Conservation (phyloP, 345 rosid genomes). For the Populus ilicifolia region DNA sequence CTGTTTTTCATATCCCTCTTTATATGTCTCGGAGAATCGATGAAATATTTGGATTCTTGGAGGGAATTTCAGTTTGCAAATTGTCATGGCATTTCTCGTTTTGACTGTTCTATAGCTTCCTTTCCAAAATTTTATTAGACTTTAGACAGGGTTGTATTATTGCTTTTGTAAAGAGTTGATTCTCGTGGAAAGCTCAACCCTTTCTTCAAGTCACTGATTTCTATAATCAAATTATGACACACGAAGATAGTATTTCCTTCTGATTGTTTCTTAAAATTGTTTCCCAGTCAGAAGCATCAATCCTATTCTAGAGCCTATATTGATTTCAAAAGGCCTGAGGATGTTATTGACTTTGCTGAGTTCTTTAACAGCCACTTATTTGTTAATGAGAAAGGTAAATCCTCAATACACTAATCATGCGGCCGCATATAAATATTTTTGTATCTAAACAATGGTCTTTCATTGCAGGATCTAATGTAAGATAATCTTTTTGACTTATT, state of each 20-base stretch:
- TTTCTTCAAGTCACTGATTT: background rate
- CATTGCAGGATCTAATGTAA: background rate
- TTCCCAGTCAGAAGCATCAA: conserved; percentile 63
- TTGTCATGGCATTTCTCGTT: background rate
- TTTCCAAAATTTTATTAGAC: background rate
- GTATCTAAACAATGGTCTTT: conserved; percentile 4
- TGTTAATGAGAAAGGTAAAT: conserved; percentile 75
- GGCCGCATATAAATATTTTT: background rate
- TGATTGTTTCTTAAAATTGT: background rate
- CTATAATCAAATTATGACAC: background rate
- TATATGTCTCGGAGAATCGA: background rate
- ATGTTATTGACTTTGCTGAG: conserved; percentile 69
- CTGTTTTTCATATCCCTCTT: background rate
- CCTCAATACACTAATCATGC: background rate
- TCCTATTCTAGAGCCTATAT: conserved; percentile 59
- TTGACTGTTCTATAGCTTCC: background rate
- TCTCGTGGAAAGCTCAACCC: background rate
- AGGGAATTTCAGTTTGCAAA: background rate
- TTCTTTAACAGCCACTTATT: conserved; percentile 68
- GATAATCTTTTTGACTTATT: background rate
- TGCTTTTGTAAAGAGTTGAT: background rate
- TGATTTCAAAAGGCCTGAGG: conserved; percentile 57
- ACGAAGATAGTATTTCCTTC: background rate
- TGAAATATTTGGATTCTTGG: background rate
- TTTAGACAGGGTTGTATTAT: background rate